These are phyloP conservation scores for Leccinum longicurvipes DNA, from an alignment of 768 basidiomycete species.

Conservation along the genomic window DNA sequence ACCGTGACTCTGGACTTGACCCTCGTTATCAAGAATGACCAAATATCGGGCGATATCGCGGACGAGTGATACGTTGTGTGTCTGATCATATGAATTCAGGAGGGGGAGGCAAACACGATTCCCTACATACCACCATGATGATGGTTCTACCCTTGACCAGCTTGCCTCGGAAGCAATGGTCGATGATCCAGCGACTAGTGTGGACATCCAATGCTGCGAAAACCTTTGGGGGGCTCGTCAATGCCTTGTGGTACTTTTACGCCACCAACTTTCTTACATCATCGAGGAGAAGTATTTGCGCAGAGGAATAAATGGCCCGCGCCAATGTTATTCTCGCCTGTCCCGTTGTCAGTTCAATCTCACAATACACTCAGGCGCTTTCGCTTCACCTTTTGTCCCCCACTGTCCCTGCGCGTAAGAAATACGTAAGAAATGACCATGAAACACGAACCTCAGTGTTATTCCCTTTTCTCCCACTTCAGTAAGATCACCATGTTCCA, in stretches of 20 bases:
- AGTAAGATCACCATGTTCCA: constrained; percentile 60
- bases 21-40: constrained; percentile 51
- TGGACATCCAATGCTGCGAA: constrained; percentile 60
- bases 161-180: constrained; percentile 36
- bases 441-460: constrained; percentile 39
- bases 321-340: constrained; percentile 53
- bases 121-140: constrained; percentile 6
- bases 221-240: constrained; percentile 13
- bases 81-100: constrained; percentile 13
- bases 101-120: background rate
- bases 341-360: background rate
- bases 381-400: constrained; percentile 11
- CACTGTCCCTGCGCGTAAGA: background rate
- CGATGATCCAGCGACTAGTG: constrained; percentile 47
- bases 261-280: constrained; percentile 41
- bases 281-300: constrained; percentile 65
- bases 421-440: background rate
- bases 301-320: constrained; percentile 53
- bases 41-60: constrained; percentile 33
- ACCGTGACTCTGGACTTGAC: constrained; percentile 46
- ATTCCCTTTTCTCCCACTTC: constrained; percentile 72
- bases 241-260: background rate
- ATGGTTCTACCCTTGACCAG: constrained; percentile 7
- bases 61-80: constrained; percentile 32
- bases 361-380: no score